These are phyloP conservation scores for Fusarium mangiferae DNA, from an alignment of 2,329 filamentous ascomycete genomes.

Conservation along the genomic window DNA sequence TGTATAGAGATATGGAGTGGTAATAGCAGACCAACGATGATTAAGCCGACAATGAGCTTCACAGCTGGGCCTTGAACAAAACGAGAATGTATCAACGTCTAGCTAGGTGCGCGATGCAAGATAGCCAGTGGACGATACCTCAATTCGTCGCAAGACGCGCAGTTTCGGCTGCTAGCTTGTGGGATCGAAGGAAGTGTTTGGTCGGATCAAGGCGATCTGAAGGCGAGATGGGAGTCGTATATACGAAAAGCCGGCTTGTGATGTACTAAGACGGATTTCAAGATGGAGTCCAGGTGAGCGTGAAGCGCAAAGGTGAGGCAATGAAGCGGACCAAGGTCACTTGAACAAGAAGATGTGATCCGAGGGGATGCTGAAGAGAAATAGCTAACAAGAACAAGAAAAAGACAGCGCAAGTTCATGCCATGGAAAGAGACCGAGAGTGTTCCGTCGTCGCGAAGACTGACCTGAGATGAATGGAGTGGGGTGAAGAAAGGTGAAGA, in stretches of 20 bases:
- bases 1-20: constrained; percentile 16
- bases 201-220: constrained; percentile 21
- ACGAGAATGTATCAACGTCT: constrained; percentile 3
- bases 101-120: constrained; percentile 18
- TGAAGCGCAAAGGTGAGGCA: constrained; percentile 17
- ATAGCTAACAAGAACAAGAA: constrained; percentile 7
- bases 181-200: constrained; percentile 17
- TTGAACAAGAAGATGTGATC: constrained; percentile 1
- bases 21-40: constrained; percentile 7
- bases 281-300: constrained; percentile 17
- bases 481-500: constrained; percentile 24
- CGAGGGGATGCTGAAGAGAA: constrained; percentile 20
- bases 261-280: constrained; percentile 6
- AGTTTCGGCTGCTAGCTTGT: constrained; percentile 17
- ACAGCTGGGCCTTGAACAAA: constrained; percentile 13
- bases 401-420: constrained; percentile 30
- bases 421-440: constrained; percentile 40
- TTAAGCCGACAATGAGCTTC: constrained; percentile 21
- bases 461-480: constrained; percentile 30
- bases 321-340: constrained; percentile 10
- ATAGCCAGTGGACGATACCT: constrained; percentile 16
- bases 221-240: constrained; percentile 36
- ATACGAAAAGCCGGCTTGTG: constrained; percentile 31
- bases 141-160: constrained; percentile 1
- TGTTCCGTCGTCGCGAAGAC: constrained; percentile 35